Conservation (phyloP, 768 basidiomycete genomes). For the Suillus decipiens region DNA sequence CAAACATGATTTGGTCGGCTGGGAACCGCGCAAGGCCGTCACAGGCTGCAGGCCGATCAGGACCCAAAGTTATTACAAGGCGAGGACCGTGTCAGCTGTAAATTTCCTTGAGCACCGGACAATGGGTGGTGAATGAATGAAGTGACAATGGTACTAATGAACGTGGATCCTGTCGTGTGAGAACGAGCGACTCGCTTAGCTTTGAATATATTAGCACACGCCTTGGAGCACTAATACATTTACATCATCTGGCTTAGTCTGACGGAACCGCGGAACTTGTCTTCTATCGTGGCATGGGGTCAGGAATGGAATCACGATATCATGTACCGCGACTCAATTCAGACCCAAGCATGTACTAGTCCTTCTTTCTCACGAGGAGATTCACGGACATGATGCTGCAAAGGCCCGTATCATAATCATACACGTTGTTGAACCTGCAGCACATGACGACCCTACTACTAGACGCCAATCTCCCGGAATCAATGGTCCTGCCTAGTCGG, state of each 20-base stretch:
- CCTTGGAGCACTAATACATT: no score
- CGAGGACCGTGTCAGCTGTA: not conserved
- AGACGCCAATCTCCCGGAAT: not conserved
- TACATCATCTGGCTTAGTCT: no score
- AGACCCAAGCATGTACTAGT: no score
- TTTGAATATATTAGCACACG: no score
- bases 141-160: not conserved
- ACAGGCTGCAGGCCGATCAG: not conserved
- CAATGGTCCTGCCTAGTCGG: not conserved
- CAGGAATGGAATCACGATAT: not conserved
- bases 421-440: no score
- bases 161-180: not conserved
- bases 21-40: not conserved
- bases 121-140: not conserved
- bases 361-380: not conserved
- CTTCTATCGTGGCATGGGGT: not conserved
- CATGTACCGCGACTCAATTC: no score
- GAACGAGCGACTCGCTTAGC: not conserved
- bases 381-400: not conserved
- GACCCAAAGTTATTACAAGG: not conserved
- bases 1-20: not conserved
- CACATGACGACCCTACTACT: no score
- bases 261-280: no score
- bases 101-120: not conserved
- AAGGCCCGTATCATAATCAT: not conserved